Evolutionary conservation across 2,329 filamentous ascomycete genomes (phyloP).

Genomic region (Ceratocystis smalleyi): DNA sequence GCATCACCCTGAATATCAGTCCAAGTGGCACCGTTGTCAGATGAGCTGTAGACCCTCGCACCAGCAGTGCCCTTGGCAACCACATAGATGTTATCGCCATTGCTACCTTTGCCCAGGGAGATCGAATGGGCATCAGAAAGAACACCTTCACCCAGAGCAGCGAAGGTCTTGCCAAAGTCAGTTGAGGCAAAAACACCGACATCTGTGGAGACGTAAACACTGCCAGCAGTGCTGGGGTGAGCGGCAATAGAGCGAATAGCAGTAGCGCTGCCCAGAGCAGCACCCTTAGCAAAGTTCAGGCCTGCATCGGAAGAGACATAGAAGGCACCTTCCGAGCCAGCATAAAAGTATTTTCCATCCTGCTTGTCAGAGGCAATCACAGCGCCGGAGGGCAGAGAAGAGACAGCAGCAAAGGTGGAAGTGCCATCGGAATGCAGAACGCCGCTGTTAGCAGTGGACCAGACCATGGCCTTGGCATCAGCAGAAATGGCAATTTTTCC

Average conservation of each 20-base stretch:
- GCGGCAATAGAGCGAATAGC: constrained; percentile 40
- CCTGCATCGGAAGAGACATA: constrained; percentile 37
- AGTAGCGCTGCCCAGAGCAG: constrained; percentile 27
- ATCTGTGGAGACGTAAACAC: constrained; percentile 43
- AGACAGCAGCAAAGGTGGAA: constrained; percentile 4
- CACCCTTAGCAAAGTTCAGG: constrained; percentile 29
- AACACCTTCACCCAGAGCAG: constrained; percentile 25
- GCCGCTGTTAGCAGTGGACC: constrained; percentile 9
- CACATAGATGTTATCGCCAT: constrained; percentile 23
- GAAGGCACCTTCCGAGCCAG: constrained; percentile 30
- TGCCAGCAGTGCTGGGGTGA: constrained; percentile 42
- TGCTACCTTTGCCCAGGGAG: constrained; percentile 31
- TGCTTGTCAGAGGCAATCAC: constrained; percentile 40
- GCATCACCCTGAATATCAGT: constrained; percentile 30
- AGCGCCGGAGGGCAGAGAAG: constrained; percentile 19
- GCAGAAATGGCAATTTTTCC: constrained; percentile 8
- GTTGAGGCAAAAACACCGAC: constrained; percentile 38
- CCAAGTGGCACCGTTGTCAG: constrained; percentile 30
- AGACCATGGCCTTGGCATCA: constrained; percentile 27
- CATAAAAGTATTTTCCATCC: constrained; percentile 38
- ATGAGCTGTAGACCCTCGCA: constrained; percentile 31
- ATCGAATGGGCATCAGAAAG: constrained; percentile 28
- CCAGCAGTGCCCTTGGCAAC: constrained; percentile 26
- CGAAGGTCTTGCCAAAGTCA: constrained; percentile 35
- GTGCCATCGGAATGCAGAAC: constrained; percentile 7